Percentiles rank a stretch among this genome's conserved stretches.
These are phyloP conservation scores for Saksenaea vasiformis DNA, from an alignment of 371 early-diverging fungal genomes.

Conservation along the genomic window DNA sequence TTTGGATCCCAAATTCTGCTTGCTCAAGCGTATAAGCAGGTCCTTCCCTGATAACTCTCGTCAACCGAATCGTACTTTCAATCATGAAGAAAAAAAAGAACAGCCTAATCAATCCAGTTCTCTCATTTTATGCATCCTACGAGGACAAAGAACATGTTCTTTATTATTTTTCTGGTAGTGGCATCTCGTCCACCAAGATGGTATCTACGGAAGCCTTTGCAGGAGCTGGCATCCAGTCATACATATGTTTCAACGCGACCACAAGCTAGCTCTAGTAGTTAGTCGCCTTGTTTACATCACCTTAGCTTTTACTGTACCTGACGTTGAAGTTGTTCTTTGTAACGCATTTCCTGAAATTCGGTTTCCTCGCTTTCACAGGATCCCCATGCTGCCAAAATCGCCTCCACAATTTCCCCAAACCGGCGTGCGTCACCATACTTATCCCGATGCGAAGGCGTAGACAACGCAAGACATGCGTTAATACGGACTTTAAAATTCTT, in stretches of 20 bases:
- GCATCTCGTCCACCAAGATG: neutral
- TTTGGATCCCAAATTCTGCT: neutral
- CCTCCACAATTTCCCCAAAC: conserved; percentile 43
- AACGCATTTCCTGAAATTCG: conserved; percentile 64
- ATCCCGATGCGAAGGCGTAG: conserved; percentile 39
- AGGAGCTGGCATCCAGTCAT: neutral
- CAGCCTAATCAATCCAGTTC: neutral
- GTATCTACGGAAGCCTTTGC: neutral
- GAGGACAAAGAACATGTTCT: neutral
- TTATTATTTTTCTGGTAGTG: neutral
- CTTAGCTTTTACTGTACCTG: conserved; percentile 40
- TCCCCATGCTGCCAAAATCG: conserved; percentile 46
- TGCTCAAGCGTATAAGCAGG: neutral
- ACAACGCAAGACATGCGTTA: conserved; percentile 71
- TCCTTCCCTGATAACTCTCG: neutral
- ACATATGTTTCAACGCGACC: neutral
- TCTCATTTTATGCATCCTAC: neutral
- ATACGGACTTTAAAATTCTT: conserved; percentile 85
- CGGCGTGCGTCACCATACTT: conserved; percentile 54
- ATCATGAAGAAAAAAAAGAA: neutral
- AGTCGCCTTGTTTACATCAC: neutral
- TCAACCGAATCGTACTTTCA: neutral
- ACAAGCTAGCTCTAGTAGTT: neutral
- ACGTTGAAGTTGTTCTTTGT: conserved; percentile 56
- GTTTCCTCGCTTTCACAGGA: conserved; percentile 26